phyloP scores from a whole-genome alignment of 2,329 filamentous ascomycete species.

The Calycina marina region DNA sequence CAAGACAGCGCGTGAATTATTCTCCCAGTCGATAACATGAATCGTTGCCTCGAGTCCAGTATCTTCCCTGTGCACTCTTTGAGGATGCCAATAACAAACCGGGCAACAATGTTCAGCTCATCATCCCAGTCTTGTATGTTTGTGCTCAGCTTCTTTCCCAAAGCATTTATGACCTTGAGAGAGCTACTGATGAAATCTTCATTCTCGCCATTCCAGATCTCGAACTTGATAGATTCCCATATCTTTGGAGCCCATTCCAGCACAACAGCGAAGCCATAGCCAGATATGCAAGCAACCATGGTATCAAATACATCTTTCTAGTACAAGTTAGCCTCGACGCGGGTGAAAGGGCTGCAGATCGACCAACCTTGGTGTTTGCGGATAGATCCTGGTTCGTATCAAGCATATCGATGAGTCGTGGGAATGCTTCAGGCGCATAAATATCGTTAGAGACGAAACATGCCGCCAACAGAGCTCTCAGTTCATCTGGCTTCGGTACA shows the following conservation, averaged over 20 bases:
- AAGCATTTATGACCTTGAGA: conserved; percentile 12
- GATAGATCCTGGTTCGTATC: conserved; percentile 14
- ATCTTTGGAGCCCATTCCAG: conserved; percentile 13
- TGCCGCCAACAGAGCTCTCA: conserved; percentile 12
- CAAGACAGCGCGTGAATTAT: conserved; percentile 14
- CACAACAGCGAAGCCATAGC: conserved; percentile 11
- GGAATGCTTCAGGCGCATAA: conserved; percentile 15
- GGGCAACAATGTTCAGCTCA: conserved; percentile 3
- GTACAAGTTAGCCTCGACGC: conserved; percentile 10
- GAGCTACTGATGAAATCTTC: conserved; percentile 18
- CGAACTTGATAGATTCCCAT: conserved; percentile 22
- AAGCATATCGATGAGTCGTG: conserved; percentile 13
- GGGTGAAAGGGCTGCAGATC: too few relatives aligned
- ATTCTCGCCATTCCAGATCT: conserved; percentile 21
- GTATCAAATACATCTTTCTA: conserved; percentile 18
- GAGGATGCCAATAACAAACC: conserved; percentile 4
- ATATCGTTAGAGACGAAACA: conserved; percentile 17
- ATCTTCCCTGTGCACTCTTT: conserved; percentile 21
- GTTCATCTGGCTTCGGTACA: conserved; percentile 10
- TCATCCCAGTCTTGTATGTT: conserved; percentile 3
- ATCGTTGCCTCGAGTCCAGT: conserved; percentile 25
- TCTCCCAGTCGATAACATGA: conserved; percentile 14
- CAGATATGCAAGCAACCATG: conserved; percentile 9
- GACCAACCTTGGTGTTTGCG: conserved; percentile 18
- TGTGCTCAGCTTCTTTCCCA: conserved; percentile 6